Base-by-base conservation (phyloP, 352 stramenopile species). In the Phytophthora meadii region DNA sequence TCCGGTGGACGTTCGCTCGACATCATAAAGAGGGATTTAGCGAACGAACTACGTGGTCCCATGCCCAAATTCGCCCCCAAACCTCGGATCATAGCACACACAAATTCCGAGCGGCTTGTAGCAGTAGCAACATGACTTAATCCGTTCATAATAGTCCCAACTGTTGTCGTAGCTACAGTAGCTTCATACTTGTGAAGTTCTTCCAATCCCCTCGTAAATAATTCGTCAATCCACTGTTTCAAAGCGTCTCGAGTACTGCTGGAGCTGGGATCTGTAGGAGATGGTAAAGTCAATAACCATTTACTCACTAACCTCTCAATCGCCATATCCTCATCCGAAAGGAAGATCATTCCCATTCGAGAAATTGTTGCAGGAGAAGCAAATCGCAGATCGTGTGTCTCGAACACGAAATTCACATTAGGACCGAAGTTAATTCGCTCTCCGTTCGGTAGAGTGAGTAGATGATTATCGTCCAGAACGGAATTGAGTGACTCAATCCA, bases 401-500 rank as follows among this genome's bases (percentile, higher is more conserved):
- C 97, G 52, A 99, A 99, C 1, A 98, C 68, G 57, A 99, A 98
- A 63, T 99, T 99, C 30, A 99, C 89, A 68, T 99, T 99, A 0
- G 80, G 67, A 0, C 92, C 92, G 60, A 99, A 98, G 71, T 87
- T 95, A 61, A 99, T 99, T 19, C 96, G 88, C 57, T 99, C 96
- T 36, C 96, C 96, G 51, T 98, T 99, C 2, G 96, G 96, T 41
- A 99, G 68, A 9, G 96, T 99, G 8, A 99, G 81, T 25, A 99
- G 57, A 53, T 98, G 89, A 68, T 99, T 99, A 68, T 99, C 97
- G 44, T 99, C 96, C 1, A 99, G 60, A 2, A 99, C 96, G 0
- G 92, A 98, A 65, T 99, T 99, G 0, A 99, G 69, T 19, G 84
- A 97, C 72, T 99, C 96, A 57, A 99, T 98, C 96, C 96, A 99